Conservation (phyloP, 2,329 filamentous ascomycete genomes). For the Colletotrichum orchidophilum region DNA sequence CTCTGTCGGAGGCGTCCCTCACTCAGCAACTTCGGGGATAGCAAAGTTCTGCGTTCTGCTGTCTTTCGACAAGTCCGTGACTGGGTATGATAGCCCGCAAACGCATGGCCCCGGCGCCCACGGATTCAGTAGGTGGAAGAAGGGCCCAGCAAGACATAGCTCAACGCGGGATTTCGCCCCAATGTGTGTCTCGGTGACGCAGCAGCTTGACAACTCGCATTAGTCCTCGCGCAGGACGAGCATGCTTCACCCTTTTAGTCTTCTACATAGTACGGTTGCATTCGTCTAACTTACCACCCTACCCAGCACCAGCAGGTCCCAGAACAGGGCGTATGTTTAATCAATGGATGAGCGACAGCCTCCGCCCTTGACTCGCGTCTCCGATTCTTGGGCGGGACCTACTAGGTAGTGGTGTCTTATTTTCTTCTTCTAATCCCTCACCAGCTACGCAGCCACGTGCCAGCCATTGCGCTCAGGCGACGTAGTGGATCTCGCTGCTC, state of each 20-base stretch:
- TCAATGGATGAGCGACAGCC: neutral
- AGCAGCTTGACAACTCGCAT: neutral
- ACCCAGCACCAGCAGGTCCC: too few species aligned
- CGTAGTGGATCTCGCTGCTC: neutral
- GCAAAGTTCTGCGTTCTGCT: neutral
- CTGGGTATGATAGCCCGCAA: neutral
- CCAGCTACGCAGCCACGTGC: too few species aligned
- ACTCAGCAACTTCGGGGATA: neutral
- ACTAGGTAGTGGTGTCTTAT: neutral
- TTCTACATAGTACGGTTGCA: neutral
- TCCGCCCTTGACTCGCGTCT: slow-evolving; percentile 26
- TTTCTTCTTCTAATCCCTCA: slow-evolving; percentile 5
- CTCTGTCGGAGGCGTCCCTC: too few species aligned
- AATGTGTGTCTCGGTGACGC: neutral
- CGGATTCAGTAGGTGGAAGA: neutral
- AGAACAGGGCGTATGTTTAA: slow-evolving; percentile 10
- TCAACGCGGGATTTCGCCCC: neutral
- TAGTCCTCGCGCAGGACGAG: neutral
- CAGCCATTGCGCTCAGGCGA: neutral
- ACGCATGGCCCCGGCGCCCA: neutral
- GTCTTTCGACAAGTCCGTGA: neutral
- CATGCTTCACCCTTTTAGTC: neutral
- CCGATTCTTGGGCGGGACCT: neutral
- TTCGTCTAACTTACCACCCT: neutral
- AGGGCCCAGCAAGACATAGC: neutral